Evolutionary conservation across 305 asterid species (phyloP).

Genomic region (Nicotiana rustica): DNA sequence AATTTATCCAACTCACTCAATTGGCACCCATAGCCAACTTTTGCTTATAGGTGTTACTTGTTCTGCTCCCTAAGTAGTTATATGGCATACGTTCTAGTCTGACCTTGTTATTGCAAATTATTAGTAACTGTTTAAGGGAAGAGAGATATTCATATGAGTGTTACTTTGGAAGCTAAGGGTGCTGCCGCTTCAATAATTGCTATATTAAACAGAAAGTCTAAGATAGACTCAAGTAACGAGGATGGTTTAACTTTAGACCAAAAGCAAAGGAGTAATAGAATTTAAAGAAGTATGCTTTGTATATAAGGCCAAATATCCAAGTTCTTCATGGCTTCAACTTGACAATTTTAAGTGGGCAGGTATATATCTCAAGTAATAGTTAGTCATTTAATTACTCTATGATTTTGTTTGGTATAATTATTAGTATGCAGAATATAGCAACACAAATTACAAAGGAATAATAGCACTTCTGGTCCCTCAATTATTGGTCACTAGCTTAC

Average conservation of each 20-base stretch:
- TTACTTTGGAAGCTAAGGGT: slow-evolving; percentile 49
- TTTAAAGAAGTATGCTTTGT: slow-evolving; percentile 61
- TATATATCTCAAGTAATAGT: slow-evolving; percentile 28
- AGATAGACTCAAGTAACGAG: slow-evolving; percentile 65
- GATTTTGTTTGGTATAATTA: too few relatives aligned
- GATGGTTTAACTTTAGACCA: slow-evolving; percentile 56
- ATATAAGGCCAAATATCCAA: slow-evolving; percentile 62
- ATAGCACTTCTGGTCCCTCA: too few relatives aligned
- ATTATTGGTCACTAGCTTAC: background rate
- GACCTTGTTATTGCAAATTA: background rate
- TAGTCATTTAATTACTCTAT: background rate
- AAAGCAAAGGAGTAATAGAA: slow-evolving; percentile 63
- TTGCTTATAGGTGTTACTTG: background rate
- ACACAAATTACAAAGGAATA: too few relatives aligned
- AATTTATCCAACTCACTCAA: too few relatives aligned
- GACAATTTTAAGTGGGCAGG: slow-evolving; percentile 69
- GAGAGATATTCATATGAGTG: background rate
- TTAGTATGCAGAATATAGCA: too few relatives aligned
- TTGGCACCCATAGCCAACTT: background rate
- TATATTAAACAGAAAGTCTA: slow-evolving; percentile 62
- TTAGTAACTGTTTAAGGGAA: background rate
- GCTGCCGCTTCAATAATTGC: slow-evolving; percentile 64
- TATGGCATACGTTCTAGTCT: background rate
- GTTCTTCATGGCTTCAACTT: slow-evolving; percentile 63
- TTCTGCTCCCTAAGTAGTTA: background rate